Conservation (phyloP, 2,329 filamentous ascomycete genomes). For the Neoascochyta sp. region DNA sequence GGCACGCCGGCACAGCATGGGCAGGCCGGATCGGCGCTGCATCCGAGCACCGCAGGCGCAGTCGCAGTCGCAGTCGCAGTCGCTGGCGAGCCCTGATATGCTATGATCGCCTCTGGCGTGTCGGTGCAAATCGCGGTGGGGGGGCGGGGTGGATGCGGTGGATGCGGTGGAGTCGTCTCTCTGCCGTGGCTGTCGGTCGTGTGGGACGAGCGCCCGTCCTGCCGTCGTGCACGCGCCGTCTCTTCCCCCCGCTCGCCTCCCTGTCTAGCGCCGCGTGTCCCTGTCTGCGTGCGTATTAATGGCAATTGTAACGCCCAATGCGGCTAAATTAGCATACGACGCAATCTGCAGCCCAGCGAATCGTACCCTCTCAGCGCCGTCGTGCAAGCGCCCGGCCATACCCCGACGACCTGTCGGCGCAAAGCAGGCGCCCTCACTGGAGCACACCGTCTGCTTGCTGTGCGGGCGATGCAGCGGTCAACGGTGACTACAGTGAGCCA, state of each 20-base stretch:
- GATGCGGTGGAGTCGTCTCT: slow-evolving; percentile 19
- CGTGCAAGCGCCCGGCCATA: slow-evolving; percentile 34
- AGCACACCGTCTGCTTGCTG: slow-evolving; percentile 22
- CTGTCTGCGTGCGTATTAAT: slow-evolving; percentile 38
- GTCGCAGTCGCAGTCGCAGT: slow-evolving; percentile 15
- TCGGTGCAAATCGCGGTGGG: slow-evolving; percentile 14
- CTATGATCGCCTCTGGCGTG: slow-evolving; percentile 23
- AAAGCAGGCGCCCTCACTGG: slow-evolving; percentile 28
- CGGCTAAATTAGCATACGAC: slow-evolving; percentile 20
- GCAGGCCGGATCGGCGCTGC: slow-evolving; percentile 26
- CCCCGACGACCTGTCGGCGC: slow-evolving; percentile 26
- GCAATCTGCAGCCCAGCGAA: slow-evolving; percentile 24
- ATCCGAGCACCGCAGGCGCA: too few relatives aligned
- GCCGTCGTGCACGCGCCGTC: slow-evolving; percentile 20
- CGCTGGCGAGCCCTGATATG: too few relatives aligned
- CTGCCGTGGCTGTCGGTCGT: slow-evolving; percentile 19
- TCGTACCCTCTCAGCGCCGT: slow-evolving; percentile 27
- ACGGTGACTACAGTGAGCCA: too few relatives aligned
- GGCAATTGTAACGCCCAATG: slow-evolving; percentile 23
- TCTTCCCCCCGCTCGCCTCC: too few relatives aligned
- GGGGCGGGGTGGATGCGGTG: too few relatives aligned
- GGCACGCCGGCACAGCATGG: slow-evolving; percentile 18
- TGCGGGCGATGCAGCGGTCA: slow-evolving; percentile 34
- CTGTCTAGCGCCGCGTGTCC: slow-evolving; percentile 9
- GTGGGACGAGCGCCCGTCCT: slow-evolving; percentile 6